A percentile compares a stretch with the other conserved stretches of the same genome.
These are phyloP conservation scores for Kandelia obovata DNA, from an alignment of 345 rosid species.

Conservation along the genomic window DNA sequence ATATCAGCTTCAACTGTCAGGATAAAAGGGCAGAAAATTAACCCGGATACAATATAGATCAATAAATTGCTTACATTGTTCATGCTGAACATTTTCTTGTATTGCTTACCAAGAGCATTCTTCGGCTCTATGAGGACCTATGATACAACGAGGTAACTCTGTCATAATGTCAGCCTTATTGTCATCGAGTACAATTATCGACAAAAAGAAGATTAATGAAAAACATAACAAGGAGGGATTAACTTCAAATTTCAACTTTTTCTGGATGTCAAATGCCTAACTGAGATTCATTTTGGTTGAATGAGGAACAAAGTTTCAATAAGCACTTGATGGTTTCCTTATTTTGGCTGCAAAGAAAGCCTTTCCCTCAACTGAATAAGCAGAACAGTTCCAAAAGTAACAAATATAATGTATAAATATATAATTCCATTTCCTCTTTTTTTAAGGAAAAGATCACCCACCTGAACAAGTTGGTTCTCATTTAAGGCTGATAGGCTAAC, in stretches of 20 bases:
- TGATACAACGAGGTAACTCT: conserved; percentile 10
- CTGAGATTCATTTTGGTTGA: neutral
- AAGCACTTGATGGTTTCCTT: neutral
- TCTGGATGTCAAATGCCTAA: neutral
- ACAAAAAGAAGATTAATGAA: neutral
- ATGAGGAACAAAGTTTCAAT: neutral
- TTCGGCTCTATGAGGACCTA: conserved; percentile 87
- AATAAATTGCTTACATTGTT: conserved; percentile 51
- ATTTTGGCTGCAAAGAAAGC: neutral
- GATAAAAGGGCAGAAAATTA: neutral
- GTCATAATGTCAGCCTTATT: neutral
- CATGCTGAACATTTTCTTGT: conserved; percentile 86
- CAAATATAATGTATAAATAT: neutral
- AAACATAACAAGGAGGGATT: neutral
- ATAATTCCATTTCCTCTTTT: neutral
- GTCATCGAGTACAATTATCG: neutral
- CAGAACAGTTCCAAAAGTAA: neutral
- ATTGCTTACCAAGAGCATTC: conserved; percentile 92
- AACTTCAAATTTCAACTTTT: neutral
- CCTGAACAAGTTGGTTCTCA: conserved; percentile 86
- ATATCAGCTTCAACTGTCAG: neutral
- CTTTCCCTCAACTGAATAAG: neutral
- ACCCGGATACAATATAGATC: neutral
- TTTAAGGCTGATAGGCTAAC: conserved; percentile 83
- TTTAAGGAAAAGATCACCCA: conserved; percentile 1